These are phyloP conservation scores for Phytophthora kernoviae DNA, from an alignment of 352 stramenopile genomes.

Conservation along the genomic window DNA sequence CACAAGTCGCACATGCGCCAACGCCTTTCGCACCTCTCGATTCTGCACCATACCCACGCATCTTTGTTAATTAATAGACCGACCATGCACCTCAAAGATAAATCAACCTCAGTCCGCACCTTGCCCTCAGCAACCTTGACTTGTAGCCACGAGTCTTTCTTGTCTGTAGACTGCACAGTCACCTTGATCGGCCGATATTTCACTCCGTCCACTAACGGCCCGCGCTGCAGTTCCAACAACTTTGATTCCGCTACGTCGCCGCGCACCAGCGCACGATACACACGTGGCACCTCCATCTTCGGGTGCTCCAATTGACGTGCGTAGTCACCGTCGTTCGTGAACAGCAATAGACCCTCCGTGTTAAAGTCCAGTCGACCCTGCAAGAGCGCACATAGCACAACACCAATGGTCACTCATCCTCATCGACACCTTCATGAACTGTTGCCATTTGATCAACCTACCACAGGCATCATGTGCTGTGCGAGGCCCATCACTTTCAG, in stretches of 20 bases:
- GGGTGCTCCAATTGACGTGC: conserved; percentile 89
- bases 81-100: not conserved
- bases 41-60: conserved; percentile 58
- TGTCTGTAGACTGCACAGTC: conserved; percentile 77
- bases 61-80: not conserved
- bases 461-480: conserved; percentile 90
- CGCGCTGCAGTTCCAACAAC: conserved; percentile 73
- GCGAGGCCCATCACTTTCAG: conserved; percentile 80
- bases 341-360: conserved; percentile 91
- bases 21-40: conserved; percentile 89
- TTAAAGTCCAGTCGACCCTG: conserved; percentile 92
- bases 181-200: conserved; percentile 82
- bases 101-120: conserved; percentile 25
- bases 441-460: conserved; percentile 25
- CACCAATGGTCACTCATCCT: not conserved
- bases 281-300: conserved; percentile 67
- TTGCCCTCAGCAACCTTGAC: conserved; percentile 89
- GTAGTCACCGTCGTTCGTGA: conserved; percentile 93
- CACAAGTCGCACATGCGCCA: conserved; percentile 84
- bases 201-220: conserved; percentile 82
- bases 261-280: conserved; percentile 88
- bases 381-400: not conserved
- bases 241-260: conserved; percentile 83
- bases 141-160: conserved; percentile 91
- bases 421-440: not conserved